Conservation (phyloP, 495 filamentous ascomycete species). For the Apodospora peruviana region DNA sequence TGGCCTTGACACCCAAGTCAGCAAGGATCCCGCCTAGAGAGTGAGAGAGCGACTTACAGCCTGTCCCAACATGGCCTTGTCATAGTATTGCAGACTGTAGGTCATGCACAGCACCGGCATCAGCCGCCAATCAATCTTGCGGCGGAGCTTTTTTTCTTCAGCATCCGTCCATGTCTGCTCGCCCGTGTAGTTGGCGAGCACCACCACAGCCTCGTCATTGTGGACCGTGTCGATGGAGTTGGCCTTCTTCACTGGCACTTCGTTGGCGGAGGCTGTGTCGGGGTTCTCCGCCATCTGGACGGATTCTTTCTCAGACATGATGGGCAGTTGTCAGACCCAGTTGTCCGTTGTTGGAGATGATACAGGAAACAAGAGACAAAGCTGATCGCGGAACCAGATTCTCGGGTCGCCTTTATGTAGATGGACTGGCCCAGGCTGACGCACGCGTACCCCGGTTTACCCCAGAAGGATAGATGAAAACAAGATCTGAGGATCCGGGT, state of each 20-base stretch:
- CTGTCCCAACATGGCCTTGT: constrained; percentile 36
- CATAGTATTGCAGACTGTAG: constrained; percentile 37
- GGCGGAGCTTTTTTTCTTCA: constrained; percentile 32
- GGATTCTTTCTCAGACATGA: not conserved
- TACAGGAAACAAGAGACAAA: too few species aligned
- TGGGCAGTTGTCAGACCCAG: too few species aligned
- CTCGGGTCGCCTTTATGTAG: too few species aligned
- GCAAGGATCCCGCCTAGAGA: not conserved
- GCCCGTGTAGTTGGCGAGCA: constrained; percentile 31
- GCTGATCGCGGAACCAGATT: too few species aligned
- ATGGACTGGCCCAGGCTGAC: too few species aligned
- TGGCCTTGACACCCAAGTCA: constrained; percentile 20
- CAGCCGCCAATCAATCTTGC: constrained; percentile 40
- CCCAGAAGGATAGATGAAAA: too few species aligned
- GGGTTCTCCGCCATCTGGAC: not conserved
- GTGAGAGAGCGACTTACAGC: constrained; percentile 18
- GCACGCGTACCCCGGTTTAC: too few species aligned
- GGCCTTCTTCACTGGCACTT: constrained; percentile 11
- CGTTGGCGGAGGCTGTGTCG: not conserved
- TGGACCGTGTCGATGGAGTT: constrained; percentile 34
- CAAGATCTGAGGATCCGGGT: too few species aligned
- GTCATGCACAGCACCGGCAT: constrained; percentile 47
- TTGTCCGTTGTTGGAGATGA: too few species aligned
- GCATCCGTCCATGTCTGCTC: constrained; percentile 33
- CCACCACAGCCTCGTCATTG: constrained; percentile 41